Base-by-base conservation (phyloP, 2,329 filamentous ascomycete species). In the Scedosporium apiospermum region DNA sequence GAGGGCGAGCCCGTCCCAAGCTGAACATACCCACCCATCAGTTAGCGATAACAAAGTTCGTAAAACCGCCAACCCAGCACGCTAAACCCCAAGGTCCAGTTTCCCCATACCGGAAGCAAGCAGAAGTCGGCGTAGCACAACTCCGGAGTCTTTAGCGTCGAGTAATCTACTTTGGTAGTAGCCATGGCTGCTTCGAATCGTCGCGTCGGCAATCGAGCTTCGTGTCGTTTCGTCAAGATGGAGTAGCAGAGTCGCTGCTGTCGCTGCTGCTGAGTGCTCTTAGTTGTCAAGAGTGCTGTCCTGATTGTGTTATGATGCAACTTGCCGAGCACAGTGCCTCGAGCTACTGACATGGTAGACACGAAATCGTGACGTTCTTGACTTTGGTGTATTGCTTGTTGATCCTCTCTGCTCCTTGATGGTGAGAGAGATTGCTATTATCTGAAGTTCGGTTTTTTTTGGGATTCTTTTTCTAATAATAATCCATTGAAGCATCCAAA, bases 61-160 rank as follows among this genome's bases (percentile, higher is more conserved):
- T 12, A 30, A 6, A 58, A 12, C 14, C 23, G 27, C 9, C 26
- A 34, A 58, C 30, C 41, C 6, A 23, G 16, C 16, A 23, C n/a
- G 18, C 18, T 16, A 57, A 16, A 21, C 23, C 30, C 30, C 30
- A 34, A 34, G 30, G 26, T n/a, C n/a, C n/a, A 26, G 46, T 60
- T 57, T 49, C 41, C 41, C 76, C 83, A 64, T 71, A 90, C 88
- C 1, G 93, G 93, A 65, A 97, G 88, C 67, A 97, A 80, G 74
- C 93, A 97, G 73, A 97, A 96, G 76, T 97, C 93, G 63, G 89
- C 93, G 62, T 88, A 91, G 76, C 91, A 96, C 63, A 86, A 78
- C 63, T 83, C 78, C 3, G 93, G 93, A 1, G 91, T 93, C 34
- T 81, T 69, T 62, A 87, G 71, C 49, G 72, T 72, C 30, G 73